Evolutionary conservation across 495 filamentous ascomycete species (phyloP), one percentile per base, ranked within the genome.

Genomic region (Sordaria brevicollis): DNA sequence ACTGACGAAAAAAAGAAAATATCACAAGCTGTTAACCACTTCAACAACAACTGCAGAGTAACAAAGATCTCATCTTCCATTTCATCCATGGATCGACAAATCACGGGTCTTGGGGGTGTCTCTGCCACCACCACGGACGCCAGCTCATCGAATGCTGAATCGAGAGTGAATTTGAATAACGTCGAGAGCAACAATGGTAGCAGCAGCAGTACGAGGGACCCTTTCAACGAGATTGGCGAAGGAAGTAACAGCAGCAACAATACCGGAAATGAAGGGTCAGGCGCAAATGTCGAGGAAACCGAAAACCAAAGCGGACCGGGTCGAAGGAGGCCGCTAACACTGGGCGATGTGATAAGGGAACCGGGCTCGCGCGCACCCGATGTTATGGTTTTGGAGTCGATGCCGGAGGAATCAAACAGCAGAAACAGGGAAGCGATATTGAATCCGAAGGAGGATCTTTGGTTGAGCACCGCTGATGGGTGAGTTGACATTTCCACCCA

Each of bases 361-460:
- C 82, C 81, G 5, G 80, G 78, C 10, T 73, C 73, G 0, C 76
- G 57, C 2, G 71, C 75, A 11, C 83, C 81, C 3, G 77, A 76
- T 65, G 76, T 82, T n/a, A 80, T 81, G 21, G 75, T 81, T 31
- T 57, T 81, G 19, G 75, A 82, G 13, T 68, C 75, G 1, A n/a
- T 78, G 36, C 71, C 78, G 36, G 69, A 72, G 17, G 71, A 68
- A 4, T 17, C 49, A 17, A 31, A 67, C 34, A 69, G 73, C 25
- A 73, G 49, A 7, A 29, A 57, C 5, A 57, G 21, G 21, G 21
- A 71, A 21, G 78, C 79, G 31, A 39, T 54, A 4, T 69, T 80
- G 33, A 78, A 84, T 67, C 80, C 80, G 21, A 81, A 80, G 71
- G 80, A 81, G 65, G 82, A 84, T 72, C 75, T 84, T 29, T 83